Evolutionary conservation across 306 rosid genomes (phyloP).

Genomic region (Astragalus glycyphyllos): DNA sequence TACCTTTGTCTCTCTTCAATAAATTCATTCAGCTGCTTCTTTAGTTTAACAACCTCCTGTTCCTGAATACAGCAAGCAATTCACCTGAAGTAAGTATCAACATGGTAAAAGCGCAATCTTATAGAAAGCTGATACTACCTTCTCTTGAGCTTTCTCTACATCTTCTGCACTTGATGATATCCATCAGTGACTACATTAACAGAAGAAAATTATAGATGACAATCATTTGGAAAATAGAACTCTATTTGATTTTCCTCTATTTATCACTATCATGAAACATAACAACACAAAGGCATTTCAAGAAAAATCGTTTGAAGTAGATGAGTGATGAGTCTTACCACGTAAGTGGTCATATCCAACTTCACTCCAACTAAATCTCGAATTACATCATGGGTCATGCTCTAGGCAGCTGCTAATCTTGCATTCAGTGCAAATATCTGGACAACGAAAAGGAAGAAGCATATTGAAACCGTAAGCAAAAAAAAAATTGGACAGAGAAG

Average conservation of each 20-base stretch:
- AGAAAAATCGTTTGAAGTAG: not conserved
- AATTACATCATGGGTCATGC: constrained; percentile 97
- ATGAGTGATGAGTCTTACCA: constrained; percentile 65
- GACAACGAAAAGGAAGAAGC: constrained; percentile 39
- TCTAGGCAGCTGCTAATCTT: constrained; percentile 84
- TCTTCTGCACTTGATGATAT: constrained; percentile 77
- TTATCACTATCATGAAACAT: constrained; percentile 2
- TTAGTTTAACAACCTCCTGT: constrained; percentile 70
- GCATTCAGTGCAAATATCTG: constrained; percentile 88
- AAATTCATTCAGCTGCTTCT: constrained; percentile 77
- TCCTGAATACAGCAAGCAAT: constrained; percentile 70
- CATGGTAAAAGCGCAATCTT: constrained; percentile 11
- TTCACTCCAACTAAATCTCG: constrained; percentile 92
- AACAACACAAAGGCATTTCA: constrained; percentile 8
- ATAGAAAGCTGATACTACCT: constrained; percentile 56
- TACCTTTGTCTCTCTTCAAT: constrained; percentile 90
- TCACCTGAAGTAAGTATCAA: constrained; percentile 28
- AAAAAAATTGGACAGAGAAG: too few relatives aligned
- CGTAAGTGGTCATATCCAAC: constrained; percentile 87
- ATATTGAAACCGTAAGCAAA: not conserved
- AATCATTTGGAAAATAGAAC: constrained; percentile 3
- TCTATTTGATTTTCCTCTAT: constrained; percentile 8
- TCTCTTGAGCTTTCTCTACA: constrained; percentile 77
- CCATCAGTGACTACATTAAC: constrained; percentile 72
- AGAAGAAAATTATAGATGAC: constrained; percentile 45